Evolutionary conservation across 257 asterid species (phyloP).

Genomic region (Solanum sitiens): DNA sequence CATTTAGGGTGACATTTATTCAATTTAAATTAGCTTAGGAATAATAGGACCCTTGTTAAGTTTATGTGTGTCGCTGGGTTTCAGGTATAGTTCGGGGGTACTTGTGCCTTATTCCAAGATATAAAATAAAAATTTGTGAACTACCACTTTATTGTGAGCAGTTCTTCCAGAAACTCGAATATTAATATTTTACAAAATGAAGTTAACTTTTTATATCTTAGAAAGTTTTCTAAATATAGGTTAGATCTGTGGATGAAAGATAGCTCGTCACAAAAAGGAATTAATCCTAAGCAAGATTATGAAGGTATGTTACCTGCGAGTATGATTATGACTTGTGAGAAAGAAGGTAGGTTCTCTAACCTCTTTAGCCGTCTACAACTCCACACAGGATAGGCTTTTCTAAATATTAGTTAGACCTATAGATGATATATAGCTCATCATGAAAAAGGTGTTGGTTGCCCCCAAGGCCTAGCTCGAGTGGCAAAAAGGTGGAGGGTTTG

Average conservation of each 20-base stretch:
- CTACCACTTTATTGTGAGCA: background rate
- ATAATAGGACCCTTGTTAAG: background rate
- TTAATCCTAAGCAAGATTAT: background rate
- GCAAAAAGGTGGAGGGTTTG: no score
- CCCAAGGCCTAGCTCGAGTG: no score
- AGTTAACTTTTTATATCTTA: background rate
- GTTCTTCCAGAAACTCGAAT: background rate
- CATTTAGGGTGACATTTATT: background rate
- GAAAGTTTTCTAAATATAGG: background rate
- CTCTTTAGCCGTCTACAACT: background rate
- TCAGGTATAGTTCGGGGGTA: background rate
- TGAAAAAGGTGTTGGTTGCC: background rate
- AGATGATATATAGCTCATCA: background rate
- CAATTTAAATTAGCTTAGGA: background rate
- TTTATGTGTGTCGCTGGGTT: background rate
- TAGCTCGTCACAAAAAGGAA: background rate
- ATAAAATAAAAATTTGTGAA: background rate
- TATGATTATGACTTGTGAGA: background rate
- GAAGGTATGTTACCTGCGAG: background rate
- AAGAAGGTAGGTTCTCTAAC: background rate
- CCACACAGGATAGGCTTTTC: background rate
- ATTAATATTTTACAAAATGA: background rate
- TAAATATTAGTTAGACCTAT: background rate
- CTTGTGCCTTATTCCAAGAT: background rate
- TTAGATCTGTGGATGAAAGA: background rate